These are phyloP conservation scores for Aspergillus ustus DNA, from an alignment of 2,329 filamentous ascomycete genomes.

Conservation along the genomic window DNA sequence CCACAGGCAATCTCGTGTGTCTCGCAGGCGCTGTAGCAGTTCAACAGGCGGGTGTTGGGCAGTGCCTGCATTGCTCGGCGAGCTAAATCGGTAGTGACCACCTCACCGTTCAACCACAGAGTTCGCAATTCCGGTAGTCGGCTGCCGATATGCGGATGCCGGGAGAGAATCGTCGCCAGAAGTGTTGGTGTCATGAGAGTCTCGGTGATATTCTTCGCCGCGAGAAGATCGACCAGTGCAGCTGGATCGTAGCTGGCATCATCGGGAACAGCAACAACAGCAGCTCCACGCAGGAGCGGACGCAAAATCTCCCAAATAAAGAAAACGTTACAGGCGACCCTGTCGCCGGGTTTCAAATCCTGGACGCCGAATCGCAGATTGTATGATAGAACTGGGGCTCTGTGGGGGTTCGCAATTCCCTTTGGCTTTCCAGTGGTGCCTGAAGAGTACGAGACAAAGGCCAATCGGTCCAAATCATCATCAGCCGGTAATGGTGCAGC, in stretches of 20 bases:
- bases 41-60: conserved; percentile 71
- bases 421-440: conserved; percentile 81
- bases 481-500: conserved; percentile 61
- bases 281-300: conserved; percentile 75
- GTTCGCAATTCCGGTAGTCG: conserved; percentile 70
- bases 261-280: conserved; percentile 75
- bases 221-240: conserved; percentile 72
- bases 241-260: conserved; percentile 77
- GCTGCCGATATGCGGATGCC: conserved; percentile 67
- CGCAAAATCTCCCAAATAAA: conserved; percentile 86
- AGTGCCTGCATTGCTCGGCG: conserved; percentile 69
- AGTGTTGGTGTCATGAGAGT: conserved; percentile 84
- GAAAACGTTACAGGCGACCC: conserved; percentile 86
- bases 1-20: conserved; percentile 81
- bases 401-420: conserved; percentile 79
- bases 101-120: conserved; percentile 81
- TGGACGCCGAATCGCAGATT: conserved; percentile 72
- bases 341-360: conserved; percentile 71
- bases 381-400: conserved; percentile 75
- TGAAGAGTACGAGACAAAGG: conserved; percentile 81
- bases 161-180: conserved; percentile 72
- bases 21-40: conserved; percentile 82
- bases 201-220: conserved; percentile 70
- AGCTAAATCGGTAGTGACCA: conserved; percentile 77
- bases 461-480: conserved; percentile 72